Evolutionary conservation across 1,284 basidiomycete genomes (phyloP), one percentile per base, ranked within the genome.

Genomic region (Puccinia polysora): DNA sequence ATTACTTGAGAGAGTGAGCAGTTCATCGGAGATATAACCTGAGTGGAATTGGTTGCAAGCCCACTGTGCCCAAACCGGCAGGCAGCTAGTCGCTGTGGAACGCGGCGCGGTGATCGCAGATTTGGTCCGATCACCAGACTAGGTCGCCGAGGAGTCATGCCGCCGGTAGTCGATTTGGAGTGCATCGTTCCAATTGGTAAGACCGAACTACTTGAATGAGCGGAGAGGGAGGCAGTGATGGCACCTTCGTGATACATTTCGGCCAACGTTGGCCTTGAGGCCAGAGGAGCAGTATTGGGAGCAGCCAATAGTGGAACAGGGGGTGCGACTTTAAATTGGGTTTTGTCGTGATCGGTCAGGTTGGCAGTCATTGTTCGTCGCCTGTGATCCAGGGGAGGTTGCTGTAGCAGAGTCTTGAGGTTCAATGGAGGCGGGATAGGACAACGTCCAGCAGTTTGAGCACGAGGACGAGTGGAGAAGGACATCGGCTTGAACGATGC

Each of bases 381-480:
- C n/a, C 58, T 36, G 40, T 43, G 58, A 60, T 43, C 45, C 7
- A n/a, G n/a, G n/a, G n/a, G 23, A 6, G 45, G 40, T 60, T 18
- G 34, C 1, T 38, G 58, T 36, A 25, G 58, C 38, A 45, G 58
- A 10, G 30, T 34, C 5, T 43, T 55, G 8, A 70, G 47, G n/a
- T 70, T 56, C 47, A 70, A 59, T 5, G 67, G 67, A n/a, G 67
- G 43, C 38, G 67, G 67, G 20, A 59, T 25, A 32, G 67, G 67
- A 30, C 30, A 30, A 30, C 67, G 55, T 12, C 25, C 56, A 14
- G 32, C 47, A 15, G 53, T 58, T 49, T 70, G 67, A 40, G 67
- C 67, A 25, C 67, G 67, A 12, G 67, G 67, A 15, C 67, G 67
- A 59, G 59, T 70, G 18, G 67, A 70, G 32, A 70, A 70, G 10